phyloP scores from a whole-genome alignment of 257 asterid species.

The Euphrasia confusa region DNA sequence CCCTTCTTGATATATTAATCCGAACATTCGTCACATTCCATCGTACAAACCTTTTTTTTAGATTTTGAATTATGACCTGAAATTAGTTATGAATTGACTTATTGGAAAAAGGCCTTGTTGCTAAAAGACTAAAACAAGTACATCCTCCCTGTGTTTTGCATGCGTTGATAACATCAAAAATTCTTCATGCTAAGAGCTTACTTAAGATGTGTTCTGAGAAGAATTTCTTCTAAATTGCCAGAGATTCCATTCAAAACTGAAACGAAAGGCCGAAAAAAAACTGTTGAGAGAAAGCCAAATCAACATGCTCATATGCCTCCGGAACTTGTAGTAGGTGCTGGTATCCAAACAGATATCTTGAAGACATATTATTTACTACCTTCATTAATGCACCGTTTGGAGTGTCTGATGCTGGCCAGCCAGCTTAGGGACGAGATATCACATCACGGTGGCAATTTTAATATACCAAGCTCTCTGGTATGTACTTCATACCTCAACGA shows the following conservation, averaged over 20 bases:
- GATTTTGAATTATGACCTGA: too few species aligned
- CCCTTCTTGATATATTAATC: too few species aligned
- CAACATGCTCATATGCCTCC: slow-evolving; percentile 78
- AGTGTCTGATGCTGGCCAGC: slow-evolving; percentile 88
- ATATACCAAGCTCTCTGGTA: slow-evolving; percentile 72
- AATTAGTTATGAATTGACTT: too few species aligned
- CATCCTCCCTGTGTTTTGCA: background rate
- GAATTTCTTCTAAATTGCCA: slow-evolving; percentile 23
- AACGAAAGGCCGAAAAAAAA: slow-evolving; percentile 28
- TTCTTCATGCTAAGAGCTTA: background rate
- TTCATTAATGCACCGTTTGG: slow-evolving; percentile 83
- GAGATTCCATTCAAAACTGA: slow-evolving; percentile 31
- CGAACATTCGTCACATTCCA: too few species aligned
- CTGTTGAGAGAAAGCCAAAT: slow-evolving; percentile 40
- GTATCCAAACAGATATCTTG: slow-evolving; percentile 50
- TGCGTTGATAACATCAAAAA: background rate
- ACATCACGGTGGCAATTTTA: slow-evolving; percentile 34
- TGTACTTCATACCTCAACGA: slow-evolving; percentile 18
- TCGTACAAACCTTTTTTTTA: too few species aligned
- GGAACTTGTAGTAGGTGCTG: slow-evolving; percentile 66
- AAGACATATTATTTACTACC: slow-evolving; percentile 88
- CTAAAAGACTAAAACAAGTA: too few species aligned
- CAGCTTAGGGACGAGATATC: slow-evolving; percentile 75
- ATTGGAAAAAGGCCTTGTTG: too few species aligned
- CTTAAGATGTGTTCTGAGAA: slow-evolving; percentile 9